These are phyloP conservation scores for Macrocybe sp. DNA, from an alignment of 1,284 basidiomycete species.

Conservation along the genomic window DNA sequence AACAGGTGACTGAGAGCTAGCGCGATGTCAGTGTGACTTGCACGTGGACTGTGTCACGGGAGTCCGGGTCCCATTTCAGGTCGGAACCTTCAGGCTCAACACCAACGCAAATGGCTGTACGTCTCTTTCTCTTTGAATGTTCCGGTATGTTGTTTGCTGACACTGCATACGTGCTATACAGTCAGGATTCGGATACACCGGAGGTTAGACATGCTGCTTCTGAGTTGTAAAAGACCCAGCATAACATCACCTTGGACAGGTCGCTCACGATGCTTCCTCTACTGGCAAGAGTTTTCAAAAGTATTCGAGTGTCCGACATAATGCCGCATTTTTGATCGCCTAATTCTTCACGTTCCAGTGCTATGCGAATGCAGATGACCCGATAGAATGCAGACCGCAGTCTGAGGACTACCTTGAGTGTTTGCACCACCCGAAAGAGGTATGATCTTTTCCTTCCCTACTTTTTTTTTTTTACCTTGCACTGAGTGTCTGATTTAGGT, in stretches of 20 bases:
- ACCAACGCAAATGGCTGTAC: constrained; percentile 30
- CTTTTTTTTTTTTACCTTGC: not conserved
- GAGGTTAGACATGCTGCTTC: constrained; percentile 24
- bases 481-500: constrained; percentile 37
- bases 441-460: constrained; percentile 28
- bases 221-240: constrained; percentile 2
- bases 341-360: constrained; percentile 48
- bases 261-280: constrained; percentile 85
- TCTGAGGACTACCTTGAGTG: constrained; percentile 93
- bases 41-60: constrained; percentile 2
- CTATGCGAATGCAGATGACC: constrained; percentile 80
- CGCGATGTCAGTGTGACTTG: not conserved
- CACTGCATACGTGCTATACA: constrained; percentile 10
- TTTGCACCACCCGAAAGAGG: constrained; percentile 89
- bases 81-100: constrained; percentile 8
- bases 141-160: constrained; percentile 4
- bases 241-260: constrained; percentile 38
- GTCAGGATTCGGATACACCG: constrained; percentile 38
- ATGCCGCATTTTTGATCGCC: no score
- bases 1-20: not conserved
- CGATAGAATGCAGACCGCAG: constrained; percentile 67
- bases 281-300: constrained; percentile 91
- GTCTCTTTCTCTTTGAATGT: constrained; percentile 11
- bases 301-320: constrained; percentile 27
- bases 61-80: constrained; percentile 5